Evolutionary conservation across 305 asterid species (phyloP), one percentile per base, ranked within the genome.

Genomic region (Solanum hybrid): DNA sequence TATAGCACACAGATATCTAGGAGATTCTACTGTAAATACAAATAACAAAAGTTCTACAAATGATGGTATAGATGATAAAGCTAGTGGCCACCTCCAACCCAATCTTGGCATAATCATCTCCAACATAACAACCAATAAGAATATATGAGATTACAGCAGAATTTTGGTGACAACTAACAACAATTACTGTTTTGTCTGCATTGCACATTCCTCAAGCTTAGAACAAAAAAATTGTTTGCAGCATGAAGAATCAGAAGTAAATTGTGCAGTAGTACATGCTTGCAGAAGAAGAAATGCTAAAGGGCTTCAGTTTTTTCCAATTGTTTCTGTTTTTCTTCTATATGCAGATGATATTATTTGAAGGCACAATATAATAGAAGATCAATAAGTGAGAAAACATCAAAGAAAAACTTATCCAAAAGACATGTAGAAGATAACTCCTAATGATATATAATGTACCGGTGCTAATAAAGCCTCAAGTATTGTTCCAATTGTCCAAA

Each of bases 21-120:
- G 93, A 26, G 93, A 91, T 87, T 92, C 93, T 8, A 90, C 90
- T n/a, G 91, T 51, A 19, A 88, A 4, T 34, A 88, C 45, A 51
- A 45, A 91, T 32, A 66, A 1, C 2, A 66, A 66, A n/a, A n/a
- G 29, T 9, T 6, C 6, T 66, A 9, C 2, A 22, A 26, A 26
- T 9, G 27, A 22, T 66, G 93, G 93, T 56, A 91, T 1, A 2
- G 91, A 89, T 51, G 91, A 90, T 78, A 90, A 37, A 38, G 86
- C 90, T n/a, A 86, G 76, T 87, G 94, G 90, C 99, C 97, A 96
- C 91, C 98, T 95, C 98, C 98, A 96, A 86, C 98, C 98, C 90
- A 93, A 73, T 73, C 92, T 89, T 36, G 97, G 99, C 94, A 95
- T 92, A 78, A 95, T 88, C 86, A 93, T 93, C 98, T 96, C 91